These are phyloP conservation scores for Penicillium argentinense DNA, from an alignment of 495 filamentous ascomycete species.

Conservation along the genomic window DNA sequence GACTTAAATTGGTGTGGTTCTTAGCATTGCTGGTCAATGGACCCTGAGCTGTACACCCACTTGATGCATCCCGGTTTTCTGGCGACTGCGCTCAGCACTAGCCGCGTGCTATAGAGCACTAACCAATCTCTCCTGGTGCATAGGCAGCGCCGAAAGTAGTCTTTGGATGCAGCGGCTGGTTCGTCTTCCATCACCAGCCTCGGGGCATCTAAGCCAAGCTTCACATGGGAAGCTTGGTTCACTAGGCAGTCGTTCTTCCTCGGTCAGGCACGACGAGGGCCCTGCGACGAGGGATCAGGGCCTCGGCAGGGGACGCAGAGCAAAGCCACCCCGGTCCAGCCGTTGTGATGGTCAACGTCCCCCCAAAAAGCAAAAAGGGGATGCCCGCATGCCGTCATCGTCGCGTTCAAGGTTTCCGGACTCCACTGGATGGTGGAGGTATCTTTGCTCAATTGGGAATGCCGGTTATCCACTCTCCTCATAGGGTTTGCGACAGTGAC, in stretches of 20 bases:
- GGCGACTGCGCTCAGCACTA: too few species aligned
- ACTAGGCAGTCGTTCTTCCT: neutral
- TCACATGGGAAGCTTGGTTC: too few species aligned
- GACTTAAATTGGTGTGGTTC: constrained; percentile 4
- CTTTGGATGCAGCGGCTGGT: too few species aligned
- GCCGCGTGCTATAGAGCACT: too few species aligned
- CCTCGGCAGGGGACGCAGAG: neutral
- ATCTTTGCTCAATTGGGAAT: neutral
- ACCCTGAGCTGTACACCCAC: neutral
- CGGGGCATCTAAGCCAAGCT: too few species aligned
- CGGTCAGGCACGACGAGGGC: neutral
- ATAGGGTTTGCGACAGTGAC: constrained; percentile 5
- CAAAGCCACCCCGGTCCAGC: too few species aligned
- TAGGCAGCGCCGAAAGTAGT: too few species aligned
- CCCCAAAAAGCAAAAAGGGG: neutral
- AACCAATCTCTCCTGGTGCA: too few species aligned
- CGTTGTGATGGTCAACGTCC: too few species aligned
- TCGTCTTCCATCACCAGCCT: too few species aligned
- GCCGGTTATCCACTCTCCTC: neutral
- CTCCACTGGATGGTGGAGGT: constrained; percentile 6
- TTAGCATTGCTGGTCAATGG: neutral
- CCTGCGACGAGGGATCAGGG: neutral
- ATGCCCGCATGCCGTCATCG: neutral
- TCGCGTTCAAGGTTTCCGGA: constrained; percentile 7
- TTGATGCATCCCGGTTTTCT: too few species aligned